Conservation (phyloP, 2,329 filamentous ascomycete genomes). For the Elsinoe necatrix region DNA sequence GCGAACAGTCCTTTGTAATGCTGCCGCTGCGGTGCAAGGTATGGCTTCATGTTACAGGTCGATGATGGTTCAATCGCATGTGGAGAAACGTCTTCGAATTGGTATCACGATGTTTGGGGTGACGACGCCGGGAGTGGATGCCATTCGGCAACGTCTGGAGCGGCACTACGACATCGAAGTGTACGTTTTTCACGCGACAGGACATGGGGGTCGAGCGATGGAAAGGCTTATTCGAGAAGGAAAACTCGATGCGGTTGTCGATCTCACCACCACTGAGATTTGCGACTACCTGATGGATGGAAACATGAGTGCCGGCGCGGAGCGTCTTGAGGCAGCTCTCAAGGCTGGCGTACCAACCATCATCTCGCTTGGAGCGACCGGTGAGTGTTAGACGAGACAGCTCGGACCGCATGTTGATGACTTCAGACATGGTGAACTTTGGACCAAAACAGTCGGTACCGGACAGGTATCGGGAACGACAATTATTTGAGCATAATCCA, state of each 20-base stretch:
- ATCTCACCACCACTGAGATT: constrained; percentile 64
- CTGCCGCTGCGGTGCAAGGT: constrained; percentile 51
- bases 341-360: constrained; percentile 50
- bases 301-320: constrained; percentile 50
- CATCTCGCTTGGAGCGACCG: constrained; percentile 40
- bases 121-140: constrained; percentile 57
- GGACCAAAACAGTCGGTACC: constrained; percentile 50
- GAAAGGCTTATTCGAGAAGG: constrained; percentile 52
- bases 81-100: constrained; percentile 36
- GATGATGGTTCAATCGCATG: constrained; percentile 15
- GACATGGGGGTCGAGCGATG: constrained; percentile 60
- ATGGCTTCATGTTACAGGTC: constrained; percentile 45
- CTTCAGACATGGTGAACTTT: constrained; percentile 57
- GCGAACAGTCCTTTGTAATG: constrained; percentile 51
- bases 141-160: constrained; percentile 45
- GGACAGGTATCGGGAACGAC: constrained; percentile 42
- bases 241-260: constrained; percentile 56
- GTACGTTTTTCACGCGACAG: constrained; percentile 63
- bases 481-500: constrained; percentile 57
- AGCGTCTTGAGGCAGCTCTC: constrained; percentile 50
- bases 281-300: constrained; percentile 57
- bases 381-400: constrained; percentile 26
- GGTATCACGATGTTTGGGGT: constrained; percentile 69
- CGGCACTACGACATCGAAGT: constrained; percentile 43
- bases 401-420: constrained; percentile 32